Evolutionary conservation across 78 protist species (phyloP), one percentile per base, ranked within the genome.

Genomic region (Cyanophora paradoxa): DNA sequence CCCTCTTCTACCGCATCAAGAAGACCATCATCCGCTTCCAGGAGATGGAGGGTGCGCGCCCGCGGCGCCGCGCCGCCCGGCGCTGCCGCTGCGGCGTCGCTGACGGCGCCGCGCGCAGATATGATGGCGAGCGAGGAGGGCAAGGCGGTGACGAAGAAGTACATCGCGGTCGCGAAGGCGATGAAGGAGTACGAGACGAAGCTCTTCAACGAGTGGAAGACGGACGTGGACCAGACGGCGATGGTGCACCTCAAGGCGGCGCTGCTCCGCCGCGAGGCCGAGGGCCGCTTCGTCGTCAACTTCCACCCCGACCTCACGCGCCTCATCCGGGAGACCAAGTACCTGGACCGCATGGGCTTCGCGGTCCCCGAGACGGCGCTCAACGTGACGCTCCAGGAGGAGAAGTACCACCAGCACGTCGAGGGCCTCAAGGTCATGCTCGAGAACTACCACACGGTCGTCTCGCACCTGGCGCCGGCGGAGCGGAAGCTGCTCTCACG

Each of bases 351-450:
- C 6, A 59, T 86, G 36, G 93, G 90, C 19, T 70, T 71, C 42
- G 30, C 56, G 6, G 73, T 90, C 22, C 92, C 90, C n/a, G 89
- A 82, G 42, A 69, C 50, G 19, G 95, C 93, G 4, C 67, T 90
- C 59, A 84, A 90, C 34, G 83, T 90, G 31, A 66, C 90, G 17
- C 90, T 89, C 59, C 97, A 90, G 62, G 93, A 90, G 48, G 83
- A 86, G 42, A 87, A 87, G 74, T 90, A 84, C 79, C 42, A 61
- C 33, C 0, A 19, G 14, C 62, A 34, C 39, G 79, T 79, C 46
- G 86, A 88, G 37, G 19, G 31, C 20, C 77, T 94, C 54, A 33
- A 78, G 28, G 36, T 28, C 14, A 69, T 85, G 85, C 69, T 89
- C 37, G 40, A 0, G n/a, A 3, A n/a, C 19, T 79, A 79, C 74